Evolutionary conservation across 768 basidiomycete species (phyloP).

Genomic region (Suillus spraguei): DNA sequence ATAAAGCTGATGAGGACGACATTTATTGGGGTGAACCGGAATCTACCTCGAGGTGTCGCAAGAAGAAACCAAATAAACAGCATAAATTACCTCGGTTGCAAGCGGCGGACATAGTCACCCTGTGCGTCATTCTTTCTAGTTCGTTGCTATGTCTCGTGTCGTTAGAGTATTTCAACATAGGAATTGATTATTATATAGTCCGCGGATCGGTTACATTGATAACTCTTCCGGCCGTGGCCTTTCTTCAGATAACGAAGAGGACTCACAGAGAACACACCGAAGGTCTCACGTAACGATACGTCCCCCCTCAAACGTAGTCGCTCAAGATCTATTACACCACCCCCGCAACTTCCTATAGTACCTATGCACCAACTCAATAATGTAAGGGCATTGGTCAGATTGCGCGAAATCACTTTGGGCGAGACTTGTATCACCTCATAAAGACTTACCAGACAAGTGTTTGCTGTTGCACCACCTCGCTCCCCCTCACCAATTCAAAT

Average conservation of each 20-base stretch:
- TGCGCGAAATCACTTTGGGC: constrained; percentile 17
- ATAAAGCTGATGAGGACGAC: constrained; percentile 24
- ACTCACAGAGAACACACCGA: constrained; percentile 40
- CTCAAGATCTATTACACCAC: constrained; percentile 77
- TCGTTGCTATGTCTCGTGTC: neutral
- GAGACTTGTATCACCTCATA: constrained; percentile 11
- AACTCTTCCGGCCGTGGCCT: constrained; percentile 27
- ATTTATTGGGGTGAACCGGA: constrained; percentile 21
- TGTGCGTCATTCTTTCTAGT: constrained; percentile 37
- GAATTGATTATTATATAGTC: neutral
- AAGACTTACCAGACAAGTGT: constrained; percentile 43
- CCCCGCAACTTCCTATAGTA: constrained; percentile 54
- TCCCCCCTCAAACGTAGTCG: constrained; percentile 53
- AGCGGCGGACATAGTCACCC: constrained; percentile 37
- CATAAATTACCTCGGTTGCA: constrained; percentile 45
- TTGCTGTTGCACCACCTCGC: constrained; percentile 42
- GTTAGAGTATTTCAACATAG: constrained; percentile 3
- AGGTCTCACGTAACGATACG: constrained; percentile 7
- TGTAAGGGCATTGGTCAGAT: constrained; percentile 67
- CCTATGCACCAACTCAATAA: constrained; percentile 49
- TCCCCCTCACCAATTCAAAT: constrained; percentile 48
- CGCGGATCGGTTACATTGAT: neutral
- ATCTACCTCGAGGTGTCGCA: constrained; percentile 38
- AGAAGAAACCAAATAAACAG: constrained; percentile 37
- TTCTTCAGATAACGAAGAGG: constrained; percentile 48